These are phyloP conservation scores for Schrenkiella parvula DNA, from an alignment of 345 rosid genomes.

Conservation along the genomic window DNA sequence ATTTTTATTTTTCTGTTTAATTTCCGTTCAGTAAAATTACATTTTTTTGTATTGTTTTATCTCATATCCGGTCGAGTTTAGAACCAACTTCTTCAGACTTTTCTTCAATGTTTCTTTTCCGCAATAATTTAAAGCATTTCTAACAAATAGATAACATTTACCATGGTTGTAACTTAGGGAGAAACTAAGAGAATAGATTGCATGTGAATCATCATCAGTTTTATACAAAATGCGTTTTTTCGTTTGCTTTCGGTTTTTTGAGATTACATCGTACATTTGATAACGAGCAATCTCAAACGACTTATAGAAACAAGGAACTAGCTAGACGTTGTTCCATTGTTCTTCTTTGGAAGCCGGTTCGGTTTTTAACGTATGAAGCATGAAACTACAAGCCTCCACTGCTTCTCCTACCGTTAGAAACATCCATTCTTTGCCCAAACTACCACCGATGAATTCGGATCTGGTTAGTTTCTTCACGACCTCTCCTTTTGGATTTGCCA, in stretches of 20 bases:
- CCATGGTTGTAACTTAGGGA: not conserved
- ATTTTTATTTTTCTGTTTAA: not conserved
- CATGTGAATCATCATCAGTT: not conserved
- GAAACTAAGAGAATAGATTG: not conserved
- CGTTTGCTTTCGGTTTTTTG: not conserved
- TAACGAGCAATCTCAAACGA: conserved; percentile 1
- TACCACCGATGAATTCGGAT: conserved; percentile 22
- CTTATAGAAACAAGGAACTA: not conserved
- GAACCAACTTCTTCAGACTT: not conserved
- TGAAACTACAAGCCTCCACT: conserved; percentile 70
- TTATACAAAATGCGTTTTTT: not conserved
- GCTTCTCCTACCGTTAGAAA: conserved; percentile 86
- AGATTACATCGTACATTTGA: not conserved
- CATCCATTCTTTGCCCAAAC: conserved; percentile 74
- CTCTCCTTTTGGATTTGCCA: conserved; percentile 40
- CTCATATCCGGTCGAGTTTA: not conserved
- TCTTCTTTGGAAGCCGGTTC: conserved; percentile 30
- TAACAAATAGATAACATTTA: not conserved
- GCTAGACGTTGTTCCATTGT: conserved; percentile 36
- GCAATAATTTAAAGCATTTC: not conserved
- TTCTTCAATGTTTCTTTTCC: not conserved
- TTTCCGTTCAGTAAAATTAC: not conserved
- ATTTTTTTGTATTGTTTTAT: too few relatives aligned
- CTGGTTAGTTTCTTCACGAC: conserved; percentile 35
- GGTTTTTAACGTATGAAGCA: conserved; percentile 55